These are phyloP conservation scores for Colletotrichum sp. DNA, from an alignment of 2,329 filamentous ascomycete genomes.

Conservation along the genomic window DNA sequence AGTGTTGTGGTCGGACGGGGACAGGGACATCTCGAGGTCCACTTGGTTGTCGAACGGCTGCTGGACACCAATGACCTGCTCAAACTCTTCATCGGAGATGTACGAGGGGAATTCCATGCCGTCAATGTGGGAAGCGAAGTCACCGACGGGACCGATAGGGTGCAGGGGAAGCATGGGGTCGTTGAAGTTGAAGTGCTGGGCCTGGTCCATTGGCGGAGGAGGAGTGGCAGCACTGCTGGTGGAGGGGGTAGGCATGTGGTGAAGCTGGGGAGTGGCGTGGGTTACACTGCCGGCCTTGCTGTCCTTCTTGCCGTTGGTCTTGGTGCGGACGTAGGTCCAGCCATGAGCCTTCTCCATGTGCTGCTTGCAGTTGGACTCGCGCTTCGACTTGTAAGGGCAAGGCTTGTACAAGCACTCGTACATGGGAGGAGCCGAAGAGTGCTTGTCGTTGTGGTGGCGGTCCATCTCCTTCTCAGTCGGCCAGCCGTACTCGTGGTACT, in stretches of 20 bases:
- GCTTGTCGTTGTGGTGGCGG: constrained; percentile 95
- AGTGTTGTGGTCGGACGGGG: constrained; percentile 56
- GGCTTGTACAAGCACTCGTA: constrained; percentile 83
- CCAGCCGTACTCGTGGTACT: constrained; percentile 89
- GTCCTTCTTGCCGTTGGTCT: constrained; percentile 81
- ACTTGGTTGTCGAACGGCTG: constrained; percentile 31
- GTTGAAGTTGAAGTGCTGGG: constrained; percentile 31
- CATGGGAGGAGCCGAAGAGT: constrained; percentile 79
- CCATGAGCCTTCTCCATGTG: constrained; percentile 98
- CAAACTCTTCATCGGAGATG: constrained; percentile 52
- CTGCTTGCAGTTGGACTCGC: constrained; percentile 96
- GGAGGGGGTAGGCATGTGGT: constrained; percentile 67
- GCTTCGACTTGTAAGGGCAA: constrained; percentile 94
- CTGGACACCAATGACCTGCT: constrained; percentile 31
- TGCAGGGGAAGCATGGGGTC: constrained; percentile 13
- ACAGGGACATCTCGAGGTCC: constrained; percentile 48
- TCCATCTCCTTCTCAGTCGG: constrained; percentile 98
- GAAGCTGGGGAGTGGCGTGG: constrained; percentile 63
- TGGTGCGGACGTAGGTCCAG: constrained; percentile 89
- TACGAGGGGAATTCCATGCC: constrained; percentile 56
- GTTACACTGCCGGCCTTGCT: constrained; percentile 51
- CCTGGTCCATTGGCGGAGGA: constrained; percentile 48
- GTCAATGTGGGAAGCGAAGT: constrained; percentile 27
- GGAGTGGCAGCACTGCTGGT: constrained; percentile 65
- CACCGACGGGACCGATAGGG: constrained; percentile 24